Percentiles rank a stretch among this genome's conserved stretches.
These are phyloP conservation scores for Arabidopsis lyrata DNA, from an alignment of 441 rosid genomes.

Conservation along the genomic window DNA sequence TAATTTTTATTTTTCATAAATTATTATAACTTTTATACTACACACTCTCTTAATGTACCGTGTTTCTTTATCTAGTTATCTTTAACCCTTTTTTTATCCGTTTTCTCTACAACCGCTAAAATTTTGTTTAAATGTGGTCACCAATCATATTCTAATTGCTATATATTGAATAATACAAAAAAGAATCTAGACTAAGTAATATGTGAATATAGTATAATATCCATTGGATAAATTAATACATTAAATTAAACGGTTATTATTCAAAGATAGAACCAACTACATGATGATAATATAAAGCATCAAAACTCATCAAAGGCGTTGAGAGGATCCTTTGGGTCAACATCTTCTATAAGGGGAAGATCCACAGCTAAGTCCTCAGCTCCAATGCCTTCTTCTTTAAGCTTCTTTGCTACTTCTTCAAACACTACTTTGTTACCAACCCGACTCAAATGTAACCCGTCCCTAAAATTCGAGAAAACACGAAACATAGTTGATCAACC, in stretches of 20 bases:
- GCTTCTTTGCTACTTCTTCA: constrained; percentile 67
- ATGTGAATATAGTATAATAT: neutral
- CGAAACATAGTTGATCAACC: neutral
- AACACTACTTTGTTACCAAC: constrained; percentile 73
- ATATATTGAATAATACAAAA: neutral
- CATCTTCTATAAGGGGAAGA: constrained; percentile 60
- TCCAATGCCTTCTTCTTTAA: constrained; percentile 59
- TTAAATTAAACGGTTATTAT: no score
- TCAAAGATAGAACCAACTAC: neutral
- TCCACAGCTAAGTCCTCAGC: constrained; percentile 61
- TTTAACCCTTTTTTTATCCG: no score
- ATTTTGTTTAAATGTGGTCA: no score
- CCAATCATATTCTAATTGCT: no score
- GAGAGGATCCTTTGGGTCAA: constrained; percentile 67
- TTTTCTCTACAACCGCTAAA: no score
- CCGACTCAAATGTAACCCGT: constrained; percentile 76
- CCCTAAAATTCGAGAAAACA: constrained; percentile 50
- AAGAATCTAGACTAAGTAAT: neutral
- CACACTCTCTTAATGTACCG: no score
- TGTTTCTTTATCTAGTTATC: no score
- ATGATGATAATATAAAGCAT: constrained; percentile 17
- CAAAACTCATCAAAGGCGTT: constrained; percentile 56
- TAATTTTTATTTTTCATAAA: no score
- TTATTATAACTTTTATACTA: no score
- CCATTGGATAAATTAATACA: neutral